A percentile compares a stretch with the other conserved stretches of the same genome.
phyloP scores from a whole-genome alignment of 164 flowering plant genomes.

The Kingdonia uniflora region DNA sequence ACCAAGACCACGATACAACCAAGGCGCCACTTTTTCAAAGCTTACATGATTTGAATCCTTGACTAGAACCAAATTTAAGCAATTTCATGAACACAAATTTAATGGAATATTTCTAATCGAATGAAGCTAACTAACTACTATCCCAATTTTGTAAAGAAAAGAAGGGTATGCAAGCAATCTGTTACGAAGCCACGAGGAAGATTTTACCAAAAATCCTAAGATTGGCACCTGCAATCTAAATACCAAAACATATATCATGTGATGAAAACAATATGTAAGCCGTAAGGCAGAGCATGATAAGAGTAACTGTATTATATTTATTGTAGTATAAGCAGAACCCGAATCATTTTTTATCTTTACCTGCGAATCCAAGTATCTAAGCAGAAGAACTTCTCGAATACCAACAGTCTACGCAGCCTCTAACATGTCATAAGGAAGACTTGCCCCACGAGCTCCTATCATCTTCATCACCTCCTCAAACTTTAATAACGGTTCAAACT shows the following conservation, averaged over 20 bases:
- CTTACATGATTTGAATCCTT: too few relatives aligned
- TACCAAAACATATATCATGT: too few relatives aligned
- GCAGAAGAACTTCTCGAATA: conserved; percentile 43
- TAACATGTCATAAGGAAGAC: conserved; percentile 62
- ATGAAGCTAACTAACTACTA: conserved; percentile 47
- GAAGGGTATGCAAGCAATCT: conserved; percentile 89
- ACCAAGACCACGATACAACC: too few relatives aligned
- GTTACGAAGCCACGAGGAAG: conserved; percentile 62
- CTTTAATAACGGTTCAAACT: conserved; percentile 62
- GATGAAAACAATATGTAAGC: too few relatives aligned
- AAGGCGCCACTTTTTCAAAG: too few relatives aligned
- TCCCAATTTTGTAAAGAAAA: conserved; percentile 83
- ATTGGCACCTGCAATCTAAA: too few relatives aligned
- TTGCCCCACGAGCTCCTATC: conserved; percentile 38
- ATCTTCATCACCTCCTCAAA: conserved; percentile 57
- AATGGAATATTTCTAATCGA: not conserved
- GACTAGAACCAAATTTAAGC: too few relatives aligned
- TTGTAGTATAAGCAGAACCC: too few relatives aligned
- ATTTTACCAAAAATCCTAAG: conserved; percentile 43
- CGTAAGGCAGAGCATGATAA: too few relatives aligned
- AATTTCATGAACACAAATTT: not conserved
- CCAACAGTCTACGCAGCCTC: conserved; percentile 63
- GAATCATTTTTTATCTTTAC: conserved; percentile 28
- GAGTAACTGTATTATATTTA: too few relatives aligned
- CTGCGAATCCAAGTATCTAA: conserved; percentile 70